Conservation (phyloP, 805 yeast species). For the Barnettozyma sucrosica region DNA sequence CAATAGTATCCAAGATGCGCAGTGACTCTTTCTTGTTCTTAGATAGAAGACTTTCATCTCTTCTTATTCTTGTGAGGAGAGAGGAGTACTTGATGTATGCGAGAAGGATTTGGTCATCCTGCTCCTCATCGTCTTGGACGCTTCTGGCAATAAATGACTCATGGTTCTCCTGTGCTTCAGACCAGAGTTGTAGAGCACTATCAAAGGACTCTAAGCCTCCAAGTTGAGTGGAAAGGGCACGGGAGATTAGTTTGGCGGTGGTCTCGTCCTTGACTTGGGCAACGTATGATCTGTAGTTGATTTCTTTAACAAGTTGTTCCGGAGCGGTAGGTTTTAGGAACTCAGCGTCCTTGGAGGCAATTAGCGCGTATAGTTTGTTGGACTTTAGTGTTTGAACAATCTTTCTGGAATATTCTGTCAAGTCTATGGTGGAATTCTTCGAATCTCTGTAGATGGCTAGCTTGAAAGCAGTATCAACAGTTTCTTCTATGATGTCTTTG, state of each 20-base stretch:
- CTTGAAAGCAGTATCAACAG: conserved; percentile 62
- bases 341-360: conserved; percentile 29
- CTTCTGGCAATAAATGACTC: conserved; percentile 46
- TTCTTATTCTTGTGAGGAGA: conserved; percentile 58
- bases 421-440: conserved; percentile 35
- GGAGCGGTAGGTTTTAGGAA: conserved; percentile 20
- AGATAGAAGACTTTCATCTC: conserved; percentile 44
- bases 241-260: conserved; percentile 53
- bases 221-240: conserved; percentile 30
- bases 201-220: conserved; percentile 46
- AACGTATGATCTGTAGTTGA: conserved; percentile 53
- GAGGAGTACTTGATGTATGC: conserved; percentile 71
- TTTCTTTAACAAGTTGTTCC: conserved; percentile 36
- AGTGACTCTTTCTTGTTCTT: conserved; percentile 30
- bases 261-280: conserved; percentile 69
- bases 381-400: conserved; percentile 27
- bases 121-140: conserved; percentile 47
- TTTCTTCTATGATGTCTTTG: conserved; percentile 49
- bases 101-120: conserved; percentile 65
- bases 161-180: conserved; percentile 60
- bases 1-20: conserved; percentile 36
- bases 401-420: conserved; percentile 43
- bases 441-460: conserved; percentile 43
- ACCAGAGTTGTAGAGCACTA: conserved; percentile 55
- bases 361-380: conserved; percentile 34